phyloP scores from a whole-genome alignment of 441 rosid species.

The Gossypium aridum region DNA sequence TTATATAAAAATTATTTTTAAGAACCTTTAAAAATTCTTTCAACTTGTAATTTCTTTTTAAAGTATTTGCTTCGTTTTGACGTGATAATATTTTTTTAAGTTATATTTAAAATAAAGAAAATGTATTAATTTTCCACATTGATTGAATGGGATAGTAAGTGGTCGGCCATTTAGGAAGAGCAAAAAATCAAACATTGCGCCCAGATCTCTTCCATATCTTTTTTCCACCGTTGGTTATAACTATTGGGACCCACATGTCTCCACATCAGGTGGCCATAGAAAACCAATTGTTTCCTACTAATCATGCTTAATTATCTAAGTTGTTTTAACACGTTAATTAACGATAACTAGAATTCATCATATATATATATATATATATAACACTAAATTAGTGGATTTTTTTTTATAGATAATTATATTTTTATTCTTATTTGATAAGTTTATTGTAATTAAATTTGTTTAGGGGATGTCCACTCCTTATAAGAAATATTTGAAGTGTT shows the following conservation, averaged over 20 bases:
- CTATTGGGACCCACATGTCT: constrained; percentile 23
- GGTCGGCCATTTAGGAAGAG: constrained; percentile 30
- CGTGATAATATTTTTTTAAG: too few relatives aligned
- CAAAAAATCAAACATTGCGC: background rate
- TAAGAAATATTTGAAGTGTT: too few relatives aligned
- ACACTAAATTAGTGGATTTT: background rate
- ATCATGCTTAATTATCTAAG: constrained; percentile 26
- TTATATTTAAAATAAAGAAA: too few relatives aligned
- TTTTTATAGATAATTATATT: too few relatives aligned
- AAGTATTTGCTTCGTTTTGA: too few relatives aligned
- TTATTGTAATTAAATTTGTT: too few relatives aligned
- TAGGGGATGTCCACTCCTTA: too few relatives aligned
- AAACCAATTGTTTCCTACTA: constrained; percentile 1
- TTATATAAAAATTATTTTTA: too few relatives aligned
- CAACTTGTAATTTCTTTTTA: too few relatives aligned
- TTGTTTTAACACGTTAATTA: constrained; percentile 5
- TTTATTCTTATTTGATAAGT: too few relatives aligned
- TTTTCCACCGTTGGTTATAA: constrained; percentile 17
- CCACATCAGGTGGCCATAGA: constrained; percentile 11
- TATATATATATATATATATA: background rate
- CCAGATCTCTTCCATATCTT: constrained; percentile 11
- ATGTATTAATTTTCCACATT: background rate
- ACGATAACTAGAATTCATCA: background rate
- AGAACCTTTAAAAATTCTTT: too few relatives aligned
- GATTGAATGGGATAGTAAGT: background rate